Base-by-base conservation (phyloP, 208 protist genomes). In the Acanthamoeba healyi region DNA sequence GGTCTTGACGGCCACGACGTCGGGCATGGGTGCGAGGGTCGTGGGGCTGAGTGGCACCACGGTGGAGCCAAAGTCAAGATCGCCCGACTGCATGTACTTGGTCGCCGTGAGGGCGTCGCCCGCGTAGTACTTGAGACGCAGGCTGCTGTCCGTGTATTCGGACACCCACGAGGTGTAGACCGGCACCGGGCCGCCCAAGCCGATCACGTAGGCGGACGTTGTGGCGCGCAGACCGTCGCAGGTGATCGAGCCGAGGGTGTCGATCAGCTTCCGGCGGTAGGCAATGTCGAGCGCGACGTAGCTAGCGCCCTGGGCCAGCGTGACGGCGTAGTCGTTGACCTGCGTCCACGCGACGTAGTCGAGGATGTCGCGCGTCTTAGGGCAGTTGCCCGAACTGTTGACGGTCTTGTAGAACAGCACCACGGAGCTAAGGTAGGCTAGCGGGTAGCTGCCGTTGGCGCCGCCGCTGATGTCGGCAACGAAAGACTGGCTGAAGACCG, bases 151-250 rank as follows among this genome's bases (percentile, higher is more conserved):
- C 26, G 38, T 34, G 74, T 84, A 84, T 26, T 54, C 42, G 36
- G 74, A 84, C n/a, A 54, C 74, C 74, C 74, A 84, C 44, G 74
- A 44, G 74, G n/a, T 54, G 74, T 56, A 84, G 44, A 84, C 74
- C 10, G 74, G 74, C 42, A 84, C n/a, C 26, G 38, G 38, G 36
- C 38, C 44, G 38, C 74, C 74, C 34, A 56, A 19, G 22, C 74
- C 74, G 42, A 84, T 84, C 0, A 84, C 42, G 42, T 56, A 56
- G 44, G 74, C 36, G 24, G 74, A 56, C 3, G 74, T 29, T 22
- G n/a, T 56, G 42, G 44, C 74, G 24, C 44, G 38, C 3, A 26
- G 38, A 36, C 36, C 36, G 38, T 44, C 38, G 44, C 74, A 84
- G 38, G 36, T 84, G 74, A 84, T 46, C 17, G 74, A 84, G 74